These are phyloP conservation scores for Stagonosporopsis rhizophila DNA, from an alignment of 2,329 filamentous ascomycete species.

Conservation along the genomic window DNA sequence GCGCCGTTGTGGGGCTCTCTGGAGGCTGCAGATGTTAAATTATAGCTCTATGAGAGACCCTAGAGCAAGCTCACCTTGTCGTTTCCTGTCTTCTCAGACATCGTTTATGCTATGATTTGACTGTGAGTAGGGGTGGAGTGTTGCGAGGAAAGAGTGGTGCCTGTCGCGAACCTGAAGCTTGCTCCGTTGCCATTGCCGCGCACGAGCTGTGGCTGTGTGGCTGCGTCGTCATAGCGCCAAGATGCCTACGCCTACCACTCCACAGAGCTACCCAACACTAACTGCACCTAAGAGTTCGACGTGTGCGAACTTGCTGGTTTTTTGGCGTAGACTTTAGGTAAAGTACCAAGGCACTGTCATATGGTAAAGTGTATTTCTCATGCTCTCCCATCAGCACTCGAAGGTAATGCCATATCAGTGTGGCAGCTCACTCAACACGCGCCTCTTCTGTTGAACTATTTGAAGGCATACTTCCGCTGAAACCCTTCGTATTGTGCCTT, in stretches of 20 bases:
- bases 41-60: not conserved
- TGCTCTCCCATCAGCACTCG: not conserved
- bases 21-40: slow-evolving; percentile 25
- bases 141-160: slow-evolving; percentile 1
- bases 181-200: slow-evolving; percentile 11
- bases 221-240: slow-evolving; percentile 18
- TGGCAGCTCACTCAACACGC: not conserved
- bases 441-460: not conserved
- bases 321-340: too few species aligned
- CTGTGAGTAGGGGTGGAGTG: not conserved
- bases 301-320: too few species aligned
- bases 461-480: not conserved
- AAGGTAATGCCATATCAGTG: not conserved
- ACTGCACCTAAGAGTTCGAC: not conserved
- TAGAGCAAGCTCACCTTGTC: slow-evolving; percentile 32
- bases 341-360: too few species aligned
- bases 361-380: not conserved
- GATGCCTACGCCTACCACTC: slow-evolving; percentile 6
- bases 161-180: slow-evolving; percentile 12
- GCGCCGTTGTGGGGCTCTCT: slow-evolving; percentile 59
- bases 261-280: not conserved
- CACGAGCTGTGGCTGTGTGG: slow-evolving; percentile 18
- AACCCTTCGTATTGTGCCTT: not conserved
- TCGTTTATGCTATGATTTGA: not conserved
- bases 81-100: slow-evolving; percentile 31